phyloP scores from a whole-genome alignment of 305 asterid species.

The Nicotiana rustica region DNA sequence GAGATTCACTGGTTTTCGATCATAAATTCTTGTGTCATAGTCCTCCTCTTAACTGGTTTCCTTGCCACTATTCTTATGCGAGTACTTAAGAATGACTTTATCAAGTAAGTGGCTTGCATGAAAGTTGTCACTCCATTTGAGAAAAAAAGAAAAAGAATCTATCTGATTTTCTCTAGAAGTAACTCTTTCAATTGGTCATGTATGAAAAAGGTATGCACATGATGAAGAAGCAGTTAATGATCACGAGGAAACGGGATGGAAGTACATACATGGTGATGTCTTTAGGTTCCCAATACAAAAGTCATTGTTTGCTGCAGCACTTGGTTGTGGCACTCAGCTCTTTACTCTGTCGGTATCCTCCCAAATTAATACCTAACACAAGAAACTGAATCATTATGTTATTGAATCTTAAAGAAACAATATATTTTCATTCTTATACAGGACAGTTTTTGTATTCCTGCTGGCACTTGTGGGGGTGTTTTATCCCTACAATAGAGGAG shows the following conservation, averaged over 20 bases:
- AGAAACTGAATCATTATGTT: not conserved
- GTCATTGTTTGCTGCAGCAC: conserved; percentile 39
- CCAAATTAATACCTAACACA: not conserved
- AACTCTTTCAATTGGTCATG: not conserved
- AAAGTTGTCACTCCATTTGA: conserved; percentile 8
- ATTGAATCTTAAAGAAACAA: not conserved
- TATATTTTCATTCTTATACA: conserved; percentile 18
- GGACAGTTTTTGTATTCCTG: conserved; percentile 36
- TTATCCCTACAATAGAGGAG: conserved; percentile 40
- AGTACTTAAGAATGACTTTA: conserved; percentile 43
- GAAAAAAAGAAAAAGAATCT: too few species aligned
- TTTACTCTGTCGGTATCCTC: conserved; percentile 37
- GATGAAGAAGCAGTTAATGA: conserved; percentile 39
- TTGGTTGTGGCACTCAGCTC: conserved; percentile 39
- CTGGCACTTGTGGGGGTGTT: conserved; percentile 39
- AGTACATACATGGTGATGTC: conserved; percentile 42
- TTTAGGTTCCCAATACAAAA: conserved; percentile 37
- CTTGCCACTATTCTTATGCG: conserved; percentile 41
- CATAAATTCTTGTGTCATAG: conserved; percentile 36
- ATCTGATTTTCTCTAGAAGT: not conserved
- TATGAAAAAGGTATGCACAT: conserved; percentile 37
- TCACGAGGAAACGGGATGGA: conserved; percentile 43
- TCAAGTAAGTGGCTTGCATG: conserved; percentile 37
- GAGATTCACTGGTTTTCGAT: conserved; percentile 42
- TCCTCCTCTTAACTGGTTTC: conserved; percentile 36